Evolutionary conservation across 768 basidiomycete species (phyloP).

Genomic region (Asterophora lycoperdoides): DNA sequence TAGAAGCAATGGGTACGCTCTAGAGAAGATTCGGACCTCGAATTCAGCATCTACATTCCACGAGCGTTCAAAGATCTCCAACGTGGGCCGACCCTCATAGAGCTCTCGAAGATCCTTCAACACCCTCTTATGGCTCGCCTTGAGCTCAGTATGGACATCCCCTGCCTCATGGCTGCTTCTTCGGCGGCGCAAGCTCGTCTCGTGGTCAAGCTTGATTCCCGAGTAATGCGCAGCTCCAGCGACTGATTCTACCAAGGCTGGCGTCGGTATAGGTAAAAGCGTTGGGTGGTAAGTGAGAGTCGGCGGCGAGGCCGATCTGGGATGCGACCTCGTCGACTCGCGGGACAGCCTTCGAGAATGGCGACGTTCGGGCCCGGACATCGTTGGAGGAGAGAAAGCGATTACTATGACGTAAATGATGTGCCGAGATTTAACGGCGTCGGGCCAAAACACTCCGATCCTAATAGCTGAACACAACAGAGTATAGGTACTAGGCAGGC

Average conservation of each 20-base stretch:
- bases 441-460: conserved; percentile 2
- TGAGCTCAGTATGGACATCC: conserved; percentile 34
- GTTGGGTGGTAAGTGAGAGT: conserved; percentile 44
- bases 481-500: no score
- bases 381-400: conserved; percentile 1
- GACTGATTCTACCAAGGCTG: conserved; percentile 51
- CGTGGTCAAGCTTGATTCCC: conserved; percentile 40
- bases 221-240: conserved; percentile 63
- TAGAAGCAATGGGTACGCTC: background rate
- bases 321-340: conserved; percentile 13
- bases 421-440: conserved; percentile 4
- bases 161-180: conserved; percentile 31
- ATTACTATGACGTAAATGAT: conserved; percentile 5
- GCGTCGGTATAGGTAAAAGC: conserved; percentile 43
- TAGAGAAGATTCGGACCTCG: conserved; percentile 34
- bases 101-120: conserved; percentile 56
- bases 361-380: conserved; percentile 14
- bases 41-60: conserved; percentile 54
- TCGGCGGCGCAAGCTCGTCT: conserved; percentile 30
- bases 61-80: conserved; percentile 47
- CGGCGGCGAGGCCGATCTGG: conserved; percentile 36
- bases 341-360: conserved; percentile 21
- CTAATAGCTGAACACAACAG: conserved; percentile 1
- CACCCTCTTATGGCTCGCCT: conserved; percentile 41
- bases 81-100: conserved; percentile 50